Percentiles rank a stretch among this genome's conserved stretches.
phyloP scores from a whole-genome alignment of 2,329 filamentous ascomycete species.

The Clarireedia homoeocarpa region DNA sequence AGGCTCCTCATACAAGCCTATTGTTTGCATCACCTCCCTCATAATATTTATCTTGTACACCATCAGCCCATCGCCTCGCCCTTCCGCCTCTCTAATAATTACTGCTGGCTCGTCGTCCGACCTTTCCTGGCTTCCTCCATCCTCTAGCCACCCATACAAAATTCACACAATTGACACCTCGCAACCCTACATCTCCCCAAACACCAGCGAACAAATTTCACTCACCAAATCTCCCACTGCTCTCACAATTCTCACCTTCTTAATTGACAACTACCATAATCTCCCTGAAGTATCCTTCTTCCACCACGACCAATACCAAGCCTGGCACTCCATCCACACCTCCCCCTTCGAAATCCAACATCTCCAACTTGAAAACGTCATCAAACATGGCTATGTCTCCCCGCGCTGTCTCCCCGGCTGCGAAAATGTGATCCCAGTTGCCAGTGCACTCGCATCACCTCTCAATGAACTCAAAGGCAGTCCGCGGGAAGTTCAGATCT shows the following conservation, averaged over 20 bases:
- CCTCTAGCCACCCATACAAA: constrained; percentile 9
- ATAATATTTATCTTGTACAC: not conserved
- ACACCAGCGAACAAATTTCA: constrained; percentile 19
- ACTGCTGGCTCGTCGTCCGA: constrained; percentile 35
- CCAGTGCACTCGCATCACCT: constrained; percentile 44
- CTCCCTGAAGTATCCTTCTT: constrained; percentile 53
- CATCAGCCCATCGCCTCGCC: constrained; percentile 2
- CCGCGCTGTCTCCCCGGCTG: constrained; percentile 43
- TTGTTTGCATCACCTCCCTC: constrained; percentile 8
- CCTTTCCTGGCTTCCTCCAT: constrained; percentile 26
- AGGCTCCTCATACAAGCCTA: not conserved
- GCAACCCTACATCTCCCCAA: constrained; percentile 34
- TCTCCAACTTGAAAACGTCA: constrained; percentile 32
- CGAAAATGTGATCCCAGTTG: constrained; percentile 37
- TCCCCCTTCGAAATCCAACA: constrained; percentile 30
- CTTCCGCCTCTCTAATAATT: constrained; percentile 36
- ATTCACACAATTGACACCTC: constrained; percentile 21
- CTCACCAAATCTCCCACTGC: constrained; percentile 44
- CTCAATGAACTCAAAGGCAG: constrained; percentile 37
- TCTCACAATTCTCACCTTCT: constrained; percentile 44
- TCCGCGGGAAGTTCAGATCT: constrained; percentile 34
- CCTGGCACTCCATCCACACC: constrained; percentile 32
- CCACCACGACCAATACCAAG: constrained; percentile 48
- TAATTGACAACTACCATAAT: constrained; percentile 50
- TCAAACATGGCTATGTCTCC: constrained; percentile 45